Evolutionary conservation across 768 basidiomycete species (phyloP).

Genomic region (Naganishia onofrii): DNA sequence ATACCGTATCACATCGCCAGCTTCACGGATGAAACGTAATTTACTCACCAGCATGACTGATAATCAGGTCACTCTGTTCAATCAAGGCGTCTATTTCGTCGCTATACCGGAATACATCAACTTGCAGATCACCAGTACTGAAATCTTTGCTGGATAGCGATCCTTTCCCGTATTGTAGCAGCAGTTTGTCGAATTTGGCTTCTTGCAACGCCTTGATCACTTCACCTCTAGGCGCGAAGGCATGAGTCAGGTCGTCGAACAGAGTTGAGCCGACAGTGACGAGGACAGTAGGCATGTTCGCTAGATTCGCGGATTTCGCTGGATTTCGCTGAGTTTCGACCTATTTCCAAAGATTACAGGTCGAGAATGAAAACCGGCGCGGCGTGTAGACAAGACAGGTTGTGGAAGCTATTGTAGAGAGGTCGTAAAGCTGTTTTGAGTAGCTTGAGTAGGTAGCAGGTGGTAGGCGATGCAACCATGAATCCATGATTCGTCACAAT

Average conservation of each 20-base stretch:
- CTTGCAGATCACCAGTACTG: conserved; percentile 55
- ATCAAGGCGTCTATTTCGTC: conserved; percentile 68
- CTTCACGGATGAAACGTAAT: not conserved
- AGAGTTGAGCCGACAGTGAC: conserved; percentile 86
- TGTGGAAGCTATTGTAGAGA: too few species aligned
- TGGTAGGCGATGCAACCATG: not conserved
- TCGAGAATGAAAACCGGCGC: not conserved
- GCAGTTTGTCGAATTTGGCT: conserved; percentile 52
- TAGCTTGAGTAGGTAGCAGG: not conserved
- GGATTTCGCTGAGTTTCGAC: too few species aligned
- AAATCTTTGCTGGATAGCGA: conserved; percentile 20
- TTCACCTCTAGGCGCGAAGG: conserved; percentile 58
- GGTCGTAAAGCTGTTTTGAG: not conserved
- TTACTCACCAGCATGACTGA: conserved; percentile 87
- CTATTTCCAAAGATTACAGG: too few species aligned
- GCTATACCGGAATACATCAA: conserved; percentile 73
- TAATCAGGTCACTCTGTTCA: conserved; percentile 68
- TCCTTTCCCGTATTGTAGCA: conserved; percentile 70
- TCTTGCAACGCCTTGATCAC: conserved; percentile 60
- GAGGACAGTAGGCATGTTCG: conserved; percentile 54
- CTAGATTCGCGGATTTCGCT: too few species aligned
- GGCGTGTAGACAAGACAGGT: not conserved
- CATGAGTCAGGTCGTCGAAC: conserved; percentile 72
- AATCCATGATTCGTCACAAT: conserved; percentile 4
- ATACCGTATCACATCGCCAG: not conserved